Evolutionary conservation across 208 protist genomes (phyloP).

Genomic region (Crithidia mellificae): DNA sequence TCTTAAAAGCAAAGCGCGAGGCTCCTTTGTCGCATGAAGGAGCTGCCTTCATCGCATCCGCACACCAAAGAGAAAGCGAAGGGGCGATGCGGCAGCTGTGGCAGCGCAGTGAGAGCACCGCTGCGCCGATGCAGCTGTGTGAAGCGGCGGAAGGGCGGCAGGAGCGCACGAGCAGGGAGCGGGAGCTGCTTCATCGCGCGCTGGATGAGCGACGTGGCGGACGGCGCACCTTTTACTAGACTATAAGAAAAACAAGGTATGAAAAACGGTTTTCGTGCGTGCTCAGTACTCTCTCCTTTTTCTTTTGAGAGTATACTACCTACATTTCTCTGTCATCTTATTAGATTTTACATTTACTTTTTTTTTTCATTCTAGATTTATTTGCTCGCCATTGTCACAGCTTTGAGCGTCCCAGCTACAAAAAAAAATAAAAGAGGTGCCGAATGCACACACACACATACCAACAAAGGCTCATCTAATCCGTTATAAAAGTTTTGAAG

Average conservation of each 20-base stretch:
- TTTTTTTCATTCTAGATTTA: too few relatives aligned
- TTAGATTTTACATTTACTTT: too few relatives aligned
- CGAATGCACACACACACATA: too few relatives aligned
- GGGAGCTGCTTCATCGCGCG: slow-evolving; percentile 28
- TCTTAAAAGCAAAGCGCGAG: slow-evolving; percentile 16
- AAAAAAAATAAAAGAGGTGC: too few relatives aligned
- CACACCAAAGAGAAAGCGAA: background rate
- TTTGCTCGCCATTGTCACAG: too few relatives aligned
- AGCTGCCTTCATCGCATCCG: background rate
- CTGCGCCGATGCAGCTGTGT: background rate
- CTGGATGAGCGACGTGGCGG: slow-evolving; percentile 27
- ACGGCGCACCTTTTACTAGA: slow-evolving; percentile 10
- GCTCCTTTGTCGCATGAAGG: background rate
- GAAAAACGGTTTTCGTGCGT: too few relatives aligned
- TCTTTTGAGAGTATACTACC: too few relatives aligned
- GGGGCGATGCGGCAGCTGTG: background rate
- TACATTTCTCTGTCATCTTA: too few relatives aligned
- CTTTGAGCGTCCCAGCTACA: too few relatives aligned
- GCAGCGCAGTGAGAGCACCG: background rate
- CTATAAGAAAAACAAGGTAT: background rate
- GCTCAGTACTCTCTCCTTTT: too few relatives aligned
- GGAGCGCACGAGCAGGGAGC: slow-evolving; percentile 2
- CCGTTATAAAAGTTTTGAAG: too few relatives aligned
- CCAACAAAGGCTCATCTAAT: too few relatives aligned
- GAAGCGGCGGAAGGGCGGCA: background rate